A percentile compares a stretch with the other conserved stretches of the same genome.
phyloP scores from a whole-genome alignment of 169 alveolate species.

The Plasmodium yoelii region DNA sequence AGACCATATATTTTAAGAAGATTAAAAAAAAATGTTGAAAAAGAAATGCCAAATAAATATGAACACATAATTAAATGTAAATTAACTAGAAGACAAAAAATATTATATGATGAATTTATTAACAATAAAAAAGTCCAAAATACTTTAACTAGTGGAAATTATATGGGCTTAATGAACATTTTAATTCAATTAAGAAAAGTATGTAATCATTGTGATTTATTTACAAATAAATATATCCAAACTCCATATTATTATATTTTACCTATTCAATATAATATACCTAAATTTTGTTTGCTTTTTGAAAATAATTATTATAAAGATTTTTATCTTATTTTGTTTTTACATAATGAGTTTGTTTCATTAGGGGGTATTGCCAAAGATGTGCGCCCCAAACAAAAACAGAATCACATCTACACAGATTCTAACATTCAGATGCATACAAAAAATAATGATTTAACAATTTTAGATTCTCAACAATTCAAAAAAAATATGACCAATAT shows the following conservation, averaged over 20 bases:
- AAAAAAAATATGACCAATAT: too few relatives aligned
- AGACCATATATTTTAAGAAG: constrained; percentile 98
- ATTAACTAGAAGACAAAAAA: constrained; percentile 93
- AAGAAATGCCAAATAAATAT: constrained; percentile 97
- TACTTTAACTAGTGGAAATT: constrained; percentile 89
- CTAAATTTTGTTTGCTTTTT: constrained; percentile 25
- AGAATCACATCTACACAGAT: not conserved
- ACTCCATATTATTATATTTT: constrained; percentile 89
- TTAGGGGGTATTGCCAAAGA: constrained; percentile 9
- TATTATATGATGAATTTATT: constrained; percentile 98
- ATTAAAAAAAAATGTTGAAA: constrained; percentile 98
- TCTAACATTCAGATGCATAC: too few relatives aligned
- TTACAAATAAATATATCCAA: constrained; percentile 94
- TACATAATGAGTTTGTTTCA: constrained; percentile 42
- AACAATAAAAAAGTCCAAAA: constrained; percentile 82
- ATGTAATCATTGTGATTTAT: constrained; percentile 99
- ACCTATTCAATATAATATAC: constrained; percentile 83
- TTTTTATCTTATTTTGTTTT: constrained; percentile 11
- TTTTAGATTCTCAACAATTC: not conserved
- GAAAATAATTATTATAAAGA: constrained; percentile 28
- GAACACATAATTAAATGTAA: constrained; percentile 96
- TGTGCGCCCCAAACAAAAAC: not conserved
- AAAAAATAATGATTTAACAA: too few relatives aligned
- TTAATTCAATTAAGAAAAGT: constrained; percentile 97
- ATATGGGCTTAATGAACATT: constrained; percentile 96